Percentiles rank a stretch among this genome's conserved stretches.
Evolutionary conservation across 768 basidiomycete genomes (phyloP).

Genomic region (Trametes maxima): DNA sequence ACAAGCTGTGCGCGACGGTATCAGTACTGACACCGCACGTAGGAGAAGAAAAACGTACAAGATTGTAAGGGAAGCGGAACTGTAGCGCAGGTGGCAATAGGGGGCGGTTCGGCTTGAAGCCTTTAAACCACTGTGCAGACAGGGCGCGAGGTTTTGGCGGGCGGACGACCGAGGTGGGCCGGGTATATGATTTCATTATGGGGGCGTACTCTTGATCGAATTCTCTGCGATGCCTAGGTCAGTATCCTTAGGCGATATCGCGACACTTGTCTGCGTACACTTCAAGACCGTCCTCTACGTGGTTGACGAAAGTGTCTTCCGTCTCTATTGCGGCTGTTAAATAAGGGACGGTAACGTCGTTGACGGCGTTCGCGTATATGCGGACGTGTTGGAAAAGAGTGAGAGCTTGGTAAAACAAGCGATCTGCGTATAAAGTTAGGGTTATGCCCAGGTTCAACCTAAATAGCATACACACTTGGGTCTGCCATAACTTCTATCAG

Average conservation of each 20-base stretch:
- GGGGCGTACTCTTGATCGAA: conserved; percentile 58
- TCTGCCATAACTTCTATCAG: conserved; percentile 81
- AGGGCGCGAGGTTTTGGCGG: conserved; percentile 45
- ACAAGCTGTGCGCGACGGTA: conserved; percentile 42
- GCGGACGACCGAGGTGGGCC: conserved; percentile 36
- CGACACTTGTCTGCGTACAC: conserved; percentile 43
- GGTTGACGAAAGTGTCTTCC: conserved; percentile 64
- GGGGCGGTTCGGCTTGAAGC: conserved; percentile 41
- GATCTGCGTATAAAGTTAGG: conserved; percentile 44
- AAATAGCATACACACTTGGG: conserved; percentile 47
- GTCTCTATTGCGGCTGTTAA: conserved; percentile 73
- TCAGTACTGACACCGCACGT: not conserved
- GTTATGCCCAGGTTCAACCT: not conserved
- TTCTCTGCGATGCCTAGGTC: conserved; percentile 42
- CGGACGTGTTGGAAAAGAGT: conserved; percentile 64
- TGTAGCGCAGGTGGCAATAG: conserved; percentile 63
- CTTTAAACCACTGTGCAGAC: conserved; percentile 49
- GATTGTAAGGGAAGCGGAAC: conserved; percentile 66
- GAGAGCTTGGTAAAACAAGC: conserved; percentile 76
- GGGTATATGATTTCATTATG: conserved; percentile 54
- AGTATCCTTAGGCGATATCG: not conserved
- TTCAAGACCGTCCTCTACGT: conserved; percentile 58
- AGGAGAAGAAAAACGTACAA: conserved; percentile 47
- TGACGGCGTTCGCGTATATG: conserved; percentile 81
- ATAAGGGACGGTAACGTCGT: conserved; percentile 83